A percentile compares a stretch with the other conserved stretches of the same genome.
These are phyloP conservation scores for Dictyostelium intermedium DNA, from an alignment of 78 protist species.

Conservation along the genomic window DNA sequence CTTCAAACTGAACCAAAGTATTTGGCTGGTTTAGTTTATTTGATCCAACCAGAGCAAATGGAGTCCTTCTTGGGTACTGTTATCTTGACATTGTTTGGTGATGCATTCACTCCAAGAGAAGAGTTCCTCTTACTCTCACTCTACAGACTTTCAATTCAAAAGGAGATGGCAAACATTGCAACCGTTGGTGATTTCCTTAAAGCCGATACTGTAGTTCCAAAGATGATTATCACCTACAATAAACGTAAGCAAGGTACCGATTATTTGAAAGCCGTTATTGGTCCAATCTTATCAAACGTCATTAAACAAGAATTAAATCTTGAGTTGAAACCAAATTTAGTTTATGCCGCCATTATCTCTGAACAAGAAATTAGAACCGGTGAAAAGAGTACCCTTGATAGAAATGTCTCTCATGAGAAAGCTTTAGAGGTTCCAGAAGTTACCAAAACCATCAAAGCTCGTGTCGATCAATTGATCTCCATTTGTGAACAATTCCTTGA, in stretches of 20 bases:
- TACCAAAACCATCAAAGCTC: slow-evolving; percentile 76
- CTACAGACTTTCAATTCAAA: slow-evolving; percentile 83
- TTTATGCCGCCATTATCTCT: slow-evolving; percentile 82
- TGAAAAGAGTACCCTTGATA: slow-evolving; percentile 77
- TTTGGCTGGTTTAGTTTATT: slow-evolving; percentile 83
- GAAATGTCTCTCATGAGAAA: slow-evolving; percentile 82
- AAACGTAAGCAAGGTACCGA: slow-evolving; percentile 88
- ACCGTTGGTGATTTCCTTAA: slow-evolving; percentile 83
- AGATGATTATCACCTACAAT: slow-evolving; percentile 89
- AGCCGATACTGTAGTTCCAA: slow-evolving; percentile 86
- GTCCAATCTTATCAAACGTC: slow-evolving; percentile 73
- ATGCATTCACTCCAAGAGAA: slow-evolving; percentile 92
- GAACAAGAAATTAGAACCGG: slow-evolving; percentile 88
- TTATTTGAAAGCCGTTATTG: slow-evolving; percentile 73
- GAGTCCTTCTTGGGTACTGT: slow-evolving; percentile 88
- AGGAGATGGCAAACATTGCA: slow-evolving; percentile 79
- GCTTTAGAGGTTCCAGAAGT: slow-evolving; percentile 86
- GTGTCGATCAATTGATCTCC: slow-evolving; percentile 75
- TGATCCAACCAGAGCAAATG: slow-evolving; percentile 86
- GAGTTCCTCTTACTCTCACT: slow-evolving; percentile 87
- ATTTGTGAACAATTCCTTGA: slow-evolving; percentile 87
- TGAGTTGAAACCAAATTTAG: slow-evolving; percentile 81
- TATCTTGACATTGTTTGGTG: slow-evolving; percentile 89
- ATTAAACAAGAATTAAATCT: slow-evolving; percentile 82
- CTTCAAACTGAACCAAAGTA: slow-evolving; percentile 91